Percentiles rank a stretch among this genome's conserved stretches.
These are phyloP conservation scores for Lagenaria siceraria DNA, from an alignment of 306 rosid species.

Conservation along the genomic window DNA sequence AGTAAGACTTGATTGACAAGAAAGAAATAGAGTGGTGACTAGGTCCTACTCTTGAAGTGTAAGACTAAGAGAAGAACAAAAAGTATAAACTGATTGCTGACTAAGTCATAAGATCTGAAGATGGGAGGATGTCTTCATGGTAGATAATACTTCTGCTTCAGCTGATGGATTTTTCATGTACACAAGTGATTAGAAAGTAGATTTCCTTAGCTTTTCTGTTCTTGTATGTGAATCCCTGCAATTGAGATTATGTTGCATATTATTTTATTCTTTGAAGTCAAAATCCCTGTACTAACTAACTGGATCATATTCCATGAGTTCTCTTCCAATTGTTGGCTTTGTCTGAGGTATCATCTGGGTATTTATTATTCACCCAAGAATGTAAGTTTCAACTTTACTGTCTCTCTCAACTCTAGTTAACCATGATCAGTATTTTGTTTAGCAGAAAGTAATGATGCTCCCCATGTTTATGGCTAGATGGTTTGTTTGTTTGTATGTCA, in stretches of 20 bases:
- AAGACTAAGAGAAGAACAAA: conserved; percentile 9
- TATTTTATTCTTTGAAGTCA: conserved; percentile 10
- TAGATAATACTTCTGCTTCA: neutral
- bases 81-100: conserved; percentile 6
- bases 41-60: conserved; percentile 6
- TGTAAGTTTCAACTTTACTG: conserved; percentile 1
- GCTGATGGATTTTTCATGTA: neutral
- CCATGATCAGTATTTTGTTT: neutral
- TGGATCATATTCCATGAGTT: conserved; percentile 15
- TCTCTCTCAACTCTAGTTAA: neutral
- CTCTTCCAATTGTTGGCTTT: neutral
- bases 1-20: conserved; percentile 20
- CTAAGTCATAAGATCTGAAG: neutral
- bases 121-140: neutral
- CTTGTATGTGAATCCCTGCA: neutral
- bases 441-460: neutral
- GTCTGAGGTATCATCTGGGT: conserved; percentile 3
- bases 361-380: conserved; percentile 2
- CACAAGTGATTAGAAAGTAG: conserved; percentile 4
- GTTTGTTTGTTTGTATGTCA: neutral
- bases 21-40: neutral
- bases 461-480: neutral
- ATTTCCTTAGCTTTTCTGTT: conserved; percentile 8
- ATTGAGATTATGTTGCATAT: conserved; percentile 10
- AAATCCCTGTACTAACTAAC: conserved; percentile 1